These are phyloP conservation scores for Aspergillus panamensis DNA, from an alignment of 495 filamentous ascomycete genomes.

Conservation along the genomic window DNA sequence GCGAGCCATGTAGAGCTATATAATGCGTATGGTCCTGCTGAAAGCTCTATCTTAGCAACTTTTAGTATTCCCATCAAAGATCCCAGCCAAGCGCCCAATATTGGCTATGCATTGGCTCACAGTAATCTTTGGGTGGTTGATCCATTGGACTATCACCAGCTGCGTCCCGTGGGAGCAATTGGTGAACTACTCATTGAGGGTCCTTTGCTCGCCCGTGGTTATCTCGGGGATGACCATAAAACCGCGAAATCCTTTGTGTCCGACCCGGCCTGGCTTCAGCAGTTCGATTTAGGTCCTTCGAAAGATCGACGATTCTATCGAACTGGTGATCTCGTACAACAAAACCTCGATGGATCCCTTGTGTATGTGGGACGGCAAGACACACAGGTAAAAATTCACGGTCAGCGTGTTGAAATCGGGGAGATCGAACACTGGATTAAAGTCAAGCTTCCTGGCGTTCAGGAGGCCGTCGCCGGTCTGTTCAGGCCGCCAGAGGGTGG, in stretches of 20 bases:
- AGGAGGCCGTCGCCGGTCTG: slow-evolving; percentile 8
- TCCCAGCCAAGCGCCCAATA: slow-evolving; percentile 8
- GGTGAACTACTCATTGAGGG: slow-evolving; percentile 19
- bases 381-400: slow-evolving; percentile 18
- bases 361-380: slow-evolving; percentile 15
- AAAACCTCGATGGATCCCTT: slow-evolving; percentile 6
- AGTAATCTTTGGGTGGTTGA: slow-evolving; percentile 12
- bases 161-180: slow-evolving; percentile 8
- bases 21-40: slow-evolving; percentile 16
- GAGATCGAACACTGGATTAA: slow-evolving; percentile 16
- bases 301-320: slow-evolving; percentile 16
- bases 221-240: slow-evolving; percentile 8
- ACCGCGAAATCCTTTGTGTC: slow-evolving; percentile 7
- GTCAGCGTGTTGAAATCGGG: slow-evolving; percentile 18
- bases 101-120: slow-evolving; percentile 10
- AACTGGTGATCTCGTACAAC: slow-evolving; percentile 16
- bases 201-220: slow-evolving; percentile 12
- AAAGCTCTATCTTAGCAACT: slow-evolving; percentile 12
- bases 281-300: slow-evolving; percentile 5
- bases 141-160: slow-evolving; percentile 7
- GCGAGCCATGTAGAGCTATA: slow-evolving; percentile 7
- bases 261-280: slow-evolving; percentile 9
- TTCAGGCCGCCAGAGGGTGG: background rate
- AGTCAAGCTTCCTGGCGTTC: background rate
- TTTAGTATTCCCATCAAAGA: slow-evolving; percentile 7